A percentile compares a stretch with the other conserved stretches of the same genome.
Conservation (phyloP, 2,329 filamentous ascomycete species). For the Hypoxylon sp. region DNA sequence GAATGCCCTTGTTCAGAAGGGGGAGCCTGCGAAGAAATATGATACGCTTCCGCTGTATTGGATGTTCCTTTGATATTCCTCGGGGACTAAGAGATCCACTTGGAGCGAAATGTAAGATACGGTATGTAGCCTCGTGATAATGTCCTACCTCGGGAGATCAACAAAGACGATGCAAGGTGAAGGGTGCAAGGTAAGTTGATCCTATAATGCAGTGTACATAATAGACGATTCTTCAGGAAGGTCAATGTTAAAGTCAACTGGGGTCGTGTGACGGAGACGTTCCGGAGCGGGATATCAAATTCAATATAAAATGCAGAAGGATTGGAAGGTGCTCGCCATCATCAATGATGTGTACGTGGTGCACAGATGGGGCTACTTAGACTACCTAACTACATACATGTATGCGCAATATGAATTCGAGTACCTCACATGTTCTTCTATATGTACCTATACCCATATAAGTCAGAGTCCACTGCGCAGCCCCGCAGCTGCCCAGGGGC, state of each 20-base stretch:
- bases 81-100: conserved; percentile 20
- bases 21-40: conserved; percentile 23
- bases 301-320: conserved; percentile 14
- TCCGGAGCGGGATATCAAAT: conserved; percentile 34
- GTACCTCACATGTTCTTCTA: conserved; percentile 4
- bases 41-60: conserved; percentile 4
- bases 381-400: too few species aligned
- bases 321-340: background rate
- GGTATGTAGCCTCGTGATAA: conserved; percentile 26
- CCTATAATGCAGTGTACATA: background rate
- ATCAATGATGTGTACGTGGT: background rate
- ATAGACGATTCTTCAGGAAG: conserved; percentile 28
- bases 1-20: conserved; percentile 32
- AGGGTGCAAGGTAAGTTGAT: conserved; percentile 16
- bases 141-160: conserved; percentile 17
- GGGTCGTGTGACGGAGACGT: conserved; percentile 23
- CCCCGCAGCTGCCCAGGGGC: background rate
- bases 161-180: conserved; percentile 27
- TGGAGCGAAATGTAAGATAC: conserved; percentile 23
- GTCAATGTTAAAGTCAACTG: conserved; percentile 22
- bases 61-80: conserved; percentile 12
- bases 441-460: background rate
- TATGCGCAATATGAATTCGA: background rate
- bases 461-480: background rate
- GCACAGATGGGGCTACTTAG: background rate